Base-by-base conservation (phyloP, 2,329 filamentous ascomycete species). In the Fusarium pseudoanthophilum region DNA sequence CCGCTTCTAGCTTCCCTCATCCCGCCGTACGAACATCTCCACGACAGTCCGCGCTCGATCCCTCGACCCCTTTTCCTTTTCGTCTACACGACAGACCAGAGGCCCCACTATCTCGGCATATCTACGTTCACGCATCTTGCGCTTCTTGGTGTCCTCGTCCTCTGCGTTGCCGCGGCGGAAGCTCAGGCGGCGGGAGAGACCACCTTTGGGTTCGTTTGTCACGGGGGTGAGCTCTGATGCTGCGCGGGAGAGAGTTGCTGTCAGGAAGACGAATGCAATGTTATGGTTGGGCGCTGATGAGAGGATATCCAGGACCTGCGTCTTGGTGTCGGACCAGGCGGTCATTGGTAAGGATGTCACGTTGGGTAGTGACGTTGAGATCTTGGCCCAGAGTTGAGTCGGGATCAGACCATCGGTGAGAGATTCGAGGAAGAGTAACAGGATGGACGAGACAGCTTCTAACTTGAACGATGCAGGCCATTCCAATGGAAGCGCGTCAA, bases 181-280 rank as follows among this genome's bases (percentile, higher is more conserved):
- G 48, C 84, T 87, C 14, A 90, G 76, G 28, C 86, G 85, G 21
- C 85, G 84, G 16, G 82, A 82, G 9, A 85, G 80, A 2, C 83
- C 74, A 32, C 73, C 46, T 46, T 75, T 74, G 49, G 67, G 74
- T 71, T 69, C 86, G 53, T 43, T 78, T 68, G 67, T 85, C 77
- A 53, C 30, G 75, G 87, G 45, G 78, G 80, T 81, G 11, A 90
- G 80, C 61, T 90, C 88, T 2, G 83, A 80, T 4, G 86, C 83
- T 3, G 89, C 82, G 8, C 86, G 85, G 5, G 86, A 83, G 2
- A 98, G 86, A 82, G 95, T 95, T 14, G 93, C 91, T 0, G 92
- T 94, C 21, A 98, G 84, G 73, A 98, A 95, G 5, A 97, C 93
- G 78, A 98, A 97, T 0, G 93, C 92, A 62, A 97, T 95, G 79